These are phyloP conservation scores for Pichia rugopelliculosa DNA, from an alignment of 805 yeast genomes.

Conservation along the genomic window DNA sequence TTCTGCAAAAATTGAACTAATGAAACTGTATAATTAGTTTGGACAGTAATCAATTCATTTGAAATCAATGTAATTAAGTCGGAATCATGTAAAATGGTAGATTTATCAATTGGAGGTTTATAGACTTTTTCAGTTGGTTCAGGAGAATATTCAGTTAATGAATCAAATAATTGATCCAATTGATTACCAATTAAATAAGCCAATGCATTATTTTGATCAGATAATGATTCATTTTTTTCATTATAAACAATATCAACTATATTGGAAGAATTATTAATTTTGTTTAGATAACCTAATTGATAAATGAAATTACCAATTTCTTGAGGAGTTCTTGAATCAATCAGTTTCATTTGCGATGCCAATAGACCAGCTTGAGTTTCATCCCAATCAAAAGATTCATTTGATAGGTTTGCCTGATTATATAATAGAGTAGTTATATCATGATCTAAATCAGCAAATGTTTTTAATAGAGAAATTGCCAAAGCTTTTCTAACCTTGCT, in stretches of 20 bases:
- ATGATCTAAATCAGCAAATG: conserved; percentile 51
- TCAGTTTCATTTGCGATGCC: conserved; percentile 56
- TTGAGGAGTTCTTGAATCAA: conserved; percentile 45
- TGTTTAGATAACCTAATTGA: conserved; percentile 48
- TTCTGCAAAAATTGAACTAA: conserved; percentile 72
- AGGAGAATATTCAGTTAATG: conserved; percentile 85
- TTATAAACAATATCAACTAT: conserved; percentile 67
- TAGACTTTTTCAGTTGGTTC: conserved; percentile 73
- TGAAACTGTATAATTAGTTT: conserved; percentile 64
- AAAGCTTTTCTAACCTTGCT: conserved; percentile 65
- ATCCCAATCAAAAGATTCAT: conserved; percentile 45
- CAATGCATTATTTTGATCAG: conserved; percentile 62
- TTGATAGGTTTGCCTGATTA: conserved; percentile 16
- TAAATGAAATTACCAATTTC: conserved; percentile 51
- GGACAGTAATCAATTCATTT: conserved; percentile 61
- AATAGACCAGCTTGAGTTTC: conserved; percentile 79
- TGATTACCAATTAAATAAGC: conserved; percentile 79
- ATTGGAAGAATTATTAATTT: conserved; percentile 35
- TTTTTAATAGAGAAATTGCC: conserved; percentile 65
- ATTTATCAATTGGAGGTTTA: conserved; percentile 41
- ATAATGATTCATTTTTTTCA: conserved; percentile 21
- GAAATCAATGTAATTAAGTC: conserved; percentile 45
- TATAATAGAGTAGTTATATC: conserved; percentile 14
- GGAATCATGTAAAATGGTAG: conserved; percentile 14
- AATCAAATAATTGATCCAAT: conserved; percentile 82